Evolutionary conservation across 2,329 filamentous ascomycete genomes (phyloP).

Genomic region (Venturiaceae sp.): DNA sequence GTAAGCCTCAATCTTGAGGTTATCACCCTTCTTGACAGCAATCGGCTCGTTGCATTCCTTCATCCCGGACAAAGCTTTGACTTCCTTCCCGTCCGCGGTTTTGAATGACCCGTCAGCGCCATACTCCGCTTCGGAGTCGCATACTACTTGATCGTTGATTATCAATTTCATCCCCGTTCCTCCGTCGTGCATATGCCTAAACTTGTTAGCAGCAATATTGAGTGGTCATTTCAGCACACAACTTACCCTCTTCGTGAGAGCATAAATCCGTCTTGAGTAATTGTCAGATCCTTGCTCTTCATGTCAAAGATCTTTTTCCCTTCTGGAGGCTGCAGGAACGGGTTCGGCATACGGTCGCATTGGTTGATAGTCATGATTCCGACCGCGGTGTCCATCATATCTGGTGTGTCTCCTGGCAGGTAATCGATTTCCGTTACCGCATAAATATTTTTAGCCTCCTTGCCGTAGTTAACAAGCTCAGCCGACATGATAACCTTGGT

Average conservation of each 20-base stretch:
- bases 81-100: neutral
- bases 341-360: neutral
- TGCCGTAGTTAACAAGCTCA: slow-evolving; percentile 4
- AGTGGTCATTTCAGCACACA: too few relatives aligned
- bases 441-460: neutral
- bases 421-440: slow-evolving; percentile 4
- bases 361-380: slow-evolving; percentile 1
- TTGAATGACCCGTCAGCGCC: neutral
- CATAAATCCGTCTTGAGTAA: neutral
- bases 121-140: slow-evolving; percentile 5
- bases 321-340: neutral
- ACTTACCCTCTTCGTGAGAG: neutral
- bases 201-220: too few relatives aligned
- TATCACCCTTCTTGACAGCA: slow-evolving; percentile 3
- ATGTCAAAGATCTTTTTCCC: neutral
- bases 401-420: neutral
- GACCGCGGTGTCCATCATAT: neutral
- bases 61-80: neutral
- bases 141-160: neutral
- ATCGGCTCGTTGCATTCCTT: slow-evolving; percentile 3
- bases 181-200: neutral
- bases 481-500: neutral
- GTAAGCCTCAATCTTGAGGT: neutral
- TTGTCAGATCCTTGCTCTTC: neutral
- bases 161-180: neutral